Evolutionary conservation across 2,329 filamentous ascomycete genomes (phyloP).

Genomic region (Sclerotinia minor): DNA sequence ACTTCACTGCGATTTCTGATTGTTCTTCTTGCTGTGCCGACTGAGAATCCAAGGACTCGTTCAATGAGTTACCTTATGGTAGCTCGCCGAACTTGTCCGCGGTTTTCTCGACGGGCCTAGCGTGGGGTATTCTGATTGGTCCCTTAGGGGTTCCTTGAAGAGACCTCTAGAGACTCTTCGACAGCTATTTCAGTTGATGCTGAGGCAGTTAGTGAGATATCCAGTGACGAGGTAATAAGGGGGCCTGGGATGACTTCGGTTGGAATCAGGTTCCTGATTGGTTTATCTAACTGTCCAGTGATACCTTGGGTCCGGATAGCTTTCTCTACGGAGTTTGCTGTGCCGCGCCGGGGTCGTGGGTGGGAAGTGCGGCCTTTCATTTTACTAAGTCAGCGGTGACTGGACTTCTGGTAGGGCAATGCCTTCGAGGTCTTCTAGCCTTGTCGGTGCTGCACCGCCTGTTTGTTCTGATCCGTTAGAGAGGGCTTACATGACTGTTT

Average conservation of each 20-base stretch:
- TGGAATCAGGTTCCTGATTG: conserved; percentile 8
- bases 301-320: conserved; percentile 16
- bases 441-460: conserved; percentile 5
- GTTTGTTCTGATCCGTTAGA: conserved; percentile 13
- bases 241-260: conserved; percentile 13
- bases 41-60: conserved; percentile 12
- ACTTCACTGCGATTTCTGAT: conserved; percentile 11
- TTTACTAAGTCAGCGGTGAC: conserved; percentile 11
- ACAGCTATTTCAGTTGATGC: conserved; percentile 19
- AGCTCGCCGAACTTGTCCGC: conserved; percentile 2
- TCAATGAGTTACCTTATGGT: background rate
- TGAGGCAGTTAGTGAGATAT: conserved; percentile 20
- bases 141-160: conserved; percentile 5
- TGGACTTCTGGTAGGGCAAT: conserved; percentile 7
- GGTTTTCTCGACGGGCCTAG: conserved; percentile 13
- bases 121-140: background rate
- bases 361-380: conserved; percentile 1
- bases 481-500: conserved; percentile 9
- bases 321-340: conserved; percentile 8
- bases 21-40: conserved; percentile 15
- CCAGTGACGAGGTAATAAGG: conserved; percentile 8
- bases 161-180: conserved; percentile 6
- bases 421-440: background rate
- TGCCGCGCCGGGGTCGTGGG: conserved; percentile 18
- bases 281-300: conserved; percentile 13